Evolutionary conservation across 352 stramenopile genomes (phyloP).

Genomic region (Pythium guiyangense): DNA sequence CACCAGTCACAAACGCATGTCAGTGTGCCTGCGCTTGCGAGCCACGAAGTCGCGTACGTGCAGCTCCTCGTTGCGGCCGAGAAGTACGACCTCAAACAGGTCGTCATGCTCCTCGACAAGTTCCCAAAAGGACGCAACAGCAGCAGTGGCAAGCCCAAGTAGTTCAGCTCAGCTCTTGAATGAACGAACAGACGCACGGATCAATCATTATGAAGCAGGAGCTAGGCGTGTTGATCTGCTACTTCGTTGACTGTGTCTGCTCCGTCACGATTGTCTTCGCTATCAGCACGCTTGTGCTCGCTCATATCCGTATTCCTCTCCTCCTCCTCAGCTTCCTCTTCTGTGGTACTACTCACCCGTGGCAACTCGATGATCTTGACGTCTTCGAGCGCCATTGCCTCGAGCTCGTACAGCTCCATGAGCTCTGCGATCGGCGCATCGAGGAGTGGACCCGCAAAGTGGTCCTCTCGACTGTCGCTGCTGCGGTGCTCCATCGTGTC

Average conservation of each 20-base stretch:
- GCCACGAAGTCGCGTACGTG: constrained; percentile 53
- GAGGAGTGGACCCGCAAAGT: constrained; percentile 40
- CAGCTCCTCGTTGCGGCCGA: constrained; percentile 58
- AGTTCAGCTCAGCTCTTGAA: too few species aligned
- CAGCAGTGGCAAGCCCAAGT: constrained; percentile 20
- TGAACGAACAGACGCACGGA: too few species aligned
- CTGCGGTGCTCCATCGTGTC: too few species aligned
- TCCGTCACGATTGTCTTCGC: too few species aligned
- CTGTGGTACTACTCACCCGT: background rate
- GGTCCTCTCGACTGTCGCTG: constrained; percentile 23
- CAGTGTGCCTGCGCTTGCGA: constrained; percentile 22
- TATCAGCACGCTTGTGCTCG: background rate
- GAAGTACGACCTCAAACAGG: constrained; percentile 76
- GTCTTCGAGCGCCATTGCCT: constrained; percentile 50
- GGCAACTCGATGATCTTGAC: constrained; percentile 18
- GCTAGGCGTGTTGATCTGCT: too few species aligned
- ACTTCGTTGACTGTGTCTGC: background rate
- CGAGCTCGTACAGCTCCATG: constrained; percentile 45
- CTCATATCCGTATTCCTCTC: background rate
- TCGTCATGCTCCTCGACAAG: constrained; percentile 57
- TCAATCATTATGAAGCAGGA: too few species aligned
- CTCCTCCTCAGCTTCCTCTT: background rate
- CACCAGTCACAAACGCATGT: background rate
- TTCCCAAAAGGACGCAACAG: constrained; percentile 53
- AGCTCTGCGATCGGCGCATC: constrained; percentile 44